These are phyloP conservation scores for Diaporthe helianthi DNA, from an alignment of 2,329 filamentous ascomycete genomes.

Conservation along the genomic window DNA sequence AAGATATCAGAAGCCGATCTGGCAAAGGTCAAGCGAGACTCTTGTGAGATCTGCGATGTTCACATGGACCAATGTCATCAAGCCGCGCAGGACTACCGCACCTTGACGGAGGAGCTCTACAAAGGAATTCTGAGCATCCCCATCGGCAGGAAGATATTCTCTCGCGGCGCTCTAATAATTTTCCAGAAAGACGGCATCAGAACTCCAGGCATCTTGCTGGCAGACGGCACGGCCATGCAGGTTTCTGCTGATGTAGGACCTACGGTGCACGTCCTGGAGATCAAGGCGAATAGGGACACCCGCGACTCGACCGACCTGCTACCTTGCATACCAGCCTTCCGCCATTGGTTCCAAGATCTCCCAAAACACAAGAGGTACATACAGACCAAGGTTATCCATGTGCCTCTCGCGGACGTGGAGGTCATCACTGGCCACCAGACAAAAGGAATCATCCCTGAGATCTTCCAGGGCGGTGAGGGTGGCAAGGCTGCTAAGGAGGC, in stretches of 20 bases:
- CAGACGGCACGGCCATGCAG: conserved; percentile 74
- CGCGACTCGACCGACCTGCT: conserved; percentile 85
- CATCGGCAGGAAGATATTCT: conserved; percentile 80
- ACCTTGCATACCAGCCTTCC: conserved; percentile 78
- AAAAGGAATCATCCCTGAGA: conserved; percentile 65
- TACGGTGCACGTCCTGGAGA: conserved; percentile 78
- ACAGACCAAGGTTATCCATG: conserved; percentile 69
- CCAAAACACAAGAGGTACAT: conserved; percentile 73
- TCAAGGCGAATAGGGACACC: conserved; percentile 71
- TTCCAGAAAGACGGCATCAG: conserved; percentile 86
- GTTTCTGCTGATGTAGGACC: conserved; percentile 60
- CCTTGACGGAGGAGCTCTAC: conserved; percentile 83
- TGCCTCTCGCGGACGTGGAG: conserved; percentile 81
- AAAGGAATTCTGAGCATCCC: conserved; percentile 79
- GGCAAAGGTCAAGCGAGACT: conserved; percentile 85
- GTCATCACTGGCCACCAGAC: conserved; percentile 77
- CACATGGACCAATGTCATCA: conserved; percentile 83
- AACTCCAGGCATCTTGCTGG: conserved; percentile 79
- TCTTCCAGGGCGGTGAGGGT: conserved; percentile 60
- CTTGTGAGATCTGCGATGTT: conserved; percentile 81
- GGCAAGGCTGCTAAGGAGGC: conserved; percentile 67
- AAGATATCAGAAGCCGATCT: conserved; percentile 91
- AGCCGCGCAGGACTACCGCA: conserved; percentile 79
- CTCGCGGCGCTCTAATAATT: conserved; percentile 77
- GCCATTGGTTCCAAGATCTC: conserved; percentile 70